Evolutionary conservation across 148 eudicot species (phyloP).

Genomic region (Nepenthes gracilis): DNA sequence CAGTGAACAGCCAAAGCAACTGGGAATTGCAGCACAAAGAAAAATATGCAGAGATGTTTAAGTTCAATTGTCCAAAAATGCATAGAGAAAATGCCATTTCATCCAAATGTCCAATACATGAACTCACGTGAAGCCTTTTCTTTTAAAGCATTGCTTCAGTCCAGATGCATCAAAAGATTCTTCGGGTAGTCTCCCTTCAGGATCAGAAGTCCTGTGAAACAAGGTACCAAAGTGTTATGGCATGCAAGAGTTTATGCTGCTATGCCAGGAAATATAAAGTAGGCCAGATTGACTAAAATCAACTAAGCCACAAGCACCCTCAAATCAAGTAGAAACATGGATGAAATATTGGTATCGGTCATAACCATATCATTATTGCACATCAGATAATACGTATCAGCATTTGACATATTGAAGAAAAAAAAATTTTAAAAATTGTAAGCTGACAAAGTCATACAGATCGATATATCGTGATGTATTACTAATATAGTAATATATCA

Average conservation of each 20-base stretch:
- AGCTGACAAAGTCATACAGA: too few species aligned
- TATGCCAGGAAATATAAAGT: not conserved
- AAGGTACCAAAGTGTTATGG: not conserved
- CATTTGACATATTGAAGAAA: too few species aligned
- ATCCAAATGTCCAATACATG: not conserved
- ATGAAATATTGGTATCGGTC: not conserved
- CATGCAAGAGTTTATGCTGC: not conserved
- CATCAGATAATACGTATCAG: too few species aligned
- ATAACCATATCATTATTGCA: too few species aligned
- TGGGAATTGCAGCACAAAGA: too few species aligned
- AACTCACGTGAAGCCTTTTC: slow-evolving; percentile 95
- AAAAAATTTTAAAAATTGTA: too few species aligned
- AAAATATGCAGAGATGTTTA: too few species aligned
- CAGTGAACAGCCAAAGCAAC: too few species aligned
- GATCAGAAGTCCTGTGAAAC: slow-evolving; percentile 60
- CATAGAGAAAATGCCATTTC: too few species aligned
- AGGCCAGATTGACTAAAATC: not conserved
- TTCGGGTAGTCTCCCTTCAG: slow-evolving; percentile 83
- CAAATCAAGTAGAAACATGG: not conserved
- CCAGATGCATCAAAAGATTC: slow-evolving; percentile 68
- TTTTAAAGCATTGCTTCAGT: slow-evolving; percentile 56
- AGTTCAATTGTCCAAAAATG: too few species aligned
- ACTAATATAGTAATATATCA: too few species aligned
- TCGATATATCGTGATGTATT: too few species aligned
- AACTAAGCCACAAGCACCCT: not conserved